phyloP scores from a whole-genome alignment of 2,329 filamentous ascomycete species.

The Aspergillus ibericus region DNA sequence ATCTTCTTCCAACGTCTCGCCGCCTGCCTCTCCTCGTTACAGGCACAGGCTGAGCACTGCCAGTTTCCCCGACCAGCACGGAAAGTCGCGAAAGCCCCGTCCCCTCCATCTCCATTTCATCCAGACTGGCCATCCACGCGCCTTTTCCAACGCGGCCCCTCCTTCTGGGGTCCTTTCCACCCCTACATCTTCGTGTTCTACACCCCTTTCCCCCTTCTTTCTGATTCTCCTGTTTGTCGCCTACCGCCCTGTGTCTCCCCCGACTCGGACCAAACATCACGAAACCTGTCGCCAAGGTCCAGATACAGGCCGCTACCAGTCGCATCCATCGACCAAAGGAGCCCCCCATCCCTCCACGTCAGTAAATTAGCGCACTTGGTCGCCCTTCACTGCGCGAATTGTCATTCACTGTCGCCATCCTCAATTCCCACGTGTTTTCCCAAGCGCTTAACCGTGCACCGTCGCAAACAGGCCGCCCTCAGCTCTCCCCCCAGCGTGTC shows the following conservation, averaged over 20 bases:
- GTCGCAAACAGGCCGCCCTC: constrained; percentile 20
- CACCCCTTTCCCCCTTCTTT: constrained; percentile 17
- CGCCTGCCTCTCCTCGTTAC: constrained; percentile 34
- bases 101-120: constrained; percentile 42
- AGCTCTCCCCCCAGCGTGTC: constrained; percentile 14
- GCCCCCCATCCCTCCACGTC: constrained; percentile 22
- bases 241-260: constrained; percentile 22
- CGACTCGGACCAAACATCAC: constrained; percentile 32
- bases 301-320: constrained; percentile 24
- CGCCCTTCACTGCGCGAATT: constrained; percentile 26
- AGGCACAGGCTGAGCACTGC: constrained; percentile 35
- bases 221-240: constrained; percentile 22
- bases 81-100: constrained; percentile 40
- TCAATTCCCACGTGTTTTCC: constrained; percentile 21
- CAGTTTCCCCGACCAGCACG: constrained; percentile 38
- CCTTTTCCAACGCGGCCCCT: constrained; percentile 30
- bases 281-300: constrained; percentile 37
- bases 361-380: constrained; percentile 22
- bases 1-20: constrained; percentile 36
- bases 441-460: constrained; percentile 19
- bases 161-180: constrained; percentile 21
- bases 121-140: constrained; percentile 34
- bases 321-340: constrained; percentile 26
- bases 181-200: constrained; percentile 19
- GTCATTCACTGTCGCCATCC: constrained; percentile 16